These are phyloP conservation scores for Raphidocelis subcapitata DNA, from an alignment of 139 green algal species.

Conservation along the genomic window DNA sequence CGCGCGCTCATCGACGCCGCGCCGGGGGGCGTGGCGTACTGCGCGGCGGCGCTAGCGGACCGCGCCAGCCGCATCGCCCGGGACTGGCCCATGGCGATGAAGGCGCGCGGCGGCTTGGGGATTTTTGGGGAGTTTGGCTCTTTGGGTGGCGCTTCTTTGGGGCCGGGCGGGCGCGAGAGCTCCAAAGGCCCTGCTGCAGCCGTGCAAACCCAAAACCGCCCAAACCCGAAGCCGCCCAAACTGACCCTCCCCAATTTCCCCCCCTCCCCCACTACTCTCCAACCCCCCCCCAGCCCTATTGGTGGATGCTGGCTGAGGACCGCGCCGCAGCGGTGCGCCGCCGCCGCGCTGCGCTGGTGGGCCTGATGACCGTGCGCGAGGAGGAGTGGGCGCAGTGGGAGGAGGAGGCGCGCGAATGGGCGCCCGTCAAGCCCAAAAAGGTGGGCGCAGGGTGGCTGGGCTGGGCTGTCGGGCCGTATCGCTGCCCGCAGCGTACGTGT, in stretches of 20 bases:
- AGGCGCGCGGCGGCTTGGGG: background rate
- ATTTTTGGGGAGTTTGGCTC: too few species aligned
- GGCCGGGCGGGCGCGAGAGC: too few species aligned
- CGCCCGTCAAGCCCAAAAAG: background rate
- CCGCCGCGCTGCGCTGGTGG: conserved; percentile 12
- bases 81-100: background rate
- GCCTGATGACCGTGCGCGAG: background rate
- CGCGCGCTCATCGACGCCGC: conserved; percentile 12
- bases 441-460: background rate
- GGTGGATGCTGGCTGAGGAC: conserved; percentile 1
- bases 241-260: conserved; percentile 1
- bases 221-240: conserved; percentile 5
- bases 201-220: too few species aligned
- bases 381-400: background rate
- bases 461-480: background rate
- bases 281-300: too few species aligned
- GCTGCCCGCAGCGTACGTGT: background rate
- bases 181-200: too few species aligned
- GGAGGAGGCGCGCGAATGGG: background rate
- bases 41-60: conserved; percentile 24
- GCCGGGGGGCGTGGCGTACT: conserved; percentile 9
- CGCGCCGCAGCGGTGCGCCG: conserved; percentile 1
- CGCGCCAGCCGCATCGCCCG: conserved; percentile 5
- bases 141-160: too few species aligned
- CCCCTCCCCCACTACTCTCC: background rate